These are phyloP conservation scores for Fusarium udum DNA, from an alignment of 2,329 filamentous ascomycete genomes.

Conservation along the genomic window DNA sequence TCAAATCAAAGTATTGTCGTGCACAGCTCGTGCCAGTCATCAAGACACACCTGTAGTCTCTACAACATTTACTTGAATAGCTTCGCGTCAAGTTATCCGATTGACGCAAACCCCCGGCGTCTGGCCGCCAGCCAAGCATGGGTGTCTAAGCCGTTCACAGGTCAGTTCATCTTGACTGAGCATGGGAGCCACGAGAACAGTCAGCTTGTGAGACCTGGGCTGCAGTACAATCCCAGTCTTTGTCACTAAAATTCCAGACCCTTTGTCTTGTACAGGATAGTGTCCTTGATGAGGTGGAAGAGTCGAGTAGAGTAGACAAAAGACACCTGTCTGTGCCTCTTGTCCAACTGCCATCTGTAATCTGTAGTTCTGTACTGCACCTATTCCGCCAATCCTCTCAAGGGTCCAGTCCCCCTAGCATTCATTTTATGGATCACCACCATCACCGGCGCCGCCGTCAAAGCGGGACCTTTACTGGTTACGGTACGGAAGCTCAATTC, in stretches of 20 bases:
- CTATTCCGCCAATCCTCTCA: conserved; percentile 35
- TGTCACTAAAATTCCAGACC: conserved; percentile 9
- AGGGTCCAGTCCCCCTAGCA: conserved; percentile 12
- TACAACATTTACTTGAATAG: conserved; percentile 9
- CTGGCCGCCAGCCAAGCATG: conserved; percentile 31
- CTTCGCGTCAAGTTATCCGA: conserved; percentile 15
- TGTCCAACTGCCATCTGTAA: conserved; percentile 15
- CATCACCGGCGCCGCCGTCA: conserved; percentile 25
- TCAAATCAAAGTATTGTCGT: conserved; percentile 22
- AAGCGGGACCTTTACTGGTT: conserved; percentile 19
- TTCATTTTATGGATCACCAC: conserved; percentile 10
- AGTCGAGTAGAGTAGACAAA: neutral
- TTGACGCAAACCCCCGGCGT: conserved; percentile 33
- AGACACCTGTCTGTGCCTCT: conserved; percentile 8
- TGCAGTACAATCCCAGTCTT: conserved; percentile 2
- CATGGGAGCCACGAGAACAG: conserved; percentile 44
- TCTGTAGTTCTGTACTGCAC: conserved; percentile 18
- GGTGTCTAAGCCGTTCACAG: conserved; percentile 36
- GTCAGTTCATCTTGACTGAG: conserved; percentile 27
- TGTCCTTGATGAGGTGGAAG: neutral
- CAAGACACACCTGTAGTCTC: conserved; percentile 33
- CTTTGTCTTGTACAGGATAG: conserved; percentile 9
- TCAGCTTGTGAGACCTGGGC: conserved; percentile 31
- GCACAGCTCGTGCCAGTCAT: conserved; percentile 23
- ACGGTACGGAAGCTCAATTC: conserved; percentile 3